A percentile compares a stretch with the other conserved stretches of the same genome.
Evolutionary conservation across 2,329 filamentous ascomycete species (phyloP).

Genomic region (Talaromyces marneffei): DNA sequence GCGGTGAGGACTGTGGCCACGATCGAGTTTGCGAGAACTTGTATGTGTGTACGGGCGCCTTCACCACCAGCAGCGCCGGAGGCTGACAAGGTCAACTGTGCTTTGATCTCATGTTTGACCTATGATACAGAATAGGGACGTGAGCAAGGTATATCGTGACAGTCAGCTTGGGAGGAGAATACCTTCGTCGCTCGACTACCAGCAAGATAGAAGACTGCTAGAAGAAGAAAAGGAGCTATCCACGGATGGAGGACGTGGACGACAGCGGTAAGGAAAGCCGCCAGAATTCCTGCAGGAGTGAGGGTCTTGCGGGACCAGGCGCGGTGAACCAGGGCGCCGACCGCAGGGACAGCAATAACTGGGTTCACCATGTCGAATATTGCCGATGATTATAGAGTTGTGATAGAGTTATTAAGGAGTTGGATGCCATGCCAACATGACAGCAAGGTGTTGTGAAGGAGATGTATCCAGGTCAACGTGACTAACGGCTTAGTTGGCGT

Average conservation of each 20-base stretch:
- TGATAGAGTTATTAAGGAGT: neutral
- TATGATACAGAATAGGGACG: conserved; percentile 29
- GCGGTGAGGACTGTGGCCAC: conserved; percentile 63
- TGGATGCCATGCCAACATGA: neutral
- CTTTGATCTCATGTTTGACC: conserved; percentile 84
- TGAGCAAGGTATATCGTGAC: neutral
- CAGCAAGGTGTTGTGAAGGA: neutral
- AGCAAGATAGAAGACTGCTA: conserved; percentile 79
- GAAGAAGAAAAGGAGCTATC: conserved; percentile 79
- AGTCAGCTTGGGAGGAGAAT: neutral
- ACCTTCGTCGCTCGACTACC: conserved; percentile 82
- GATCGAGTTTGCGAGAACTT: conserved; percentile 84
- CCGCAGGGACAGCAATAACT: conserved; percentile 42
- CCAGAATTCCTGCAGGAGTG: conserved; percentile 67
- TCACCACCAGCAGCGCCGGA: conserved; percentile 68
- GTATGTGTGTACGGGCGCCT: conserved; percentile 73
- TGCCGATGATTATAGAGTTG: neutral
- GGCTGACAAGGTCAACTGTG: conserved; percentile 70
- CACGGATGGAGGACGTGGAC: conserved; percentile 89
- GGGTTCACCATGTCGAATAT: conserved; percentile 34
- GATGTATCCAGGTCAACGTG: neutral
- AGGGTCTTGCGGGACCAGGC: conserved; percentile 69
- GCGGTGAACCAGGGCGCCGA: conserved; percentile 57
- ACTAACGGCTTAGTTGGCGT: neutral
- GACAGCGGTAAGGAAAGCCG: conserved; percentile 66